phyloP scores from a whole-genome alignment of 1,139 yeast species.

The Meyerozyma athensensis region DNA sequence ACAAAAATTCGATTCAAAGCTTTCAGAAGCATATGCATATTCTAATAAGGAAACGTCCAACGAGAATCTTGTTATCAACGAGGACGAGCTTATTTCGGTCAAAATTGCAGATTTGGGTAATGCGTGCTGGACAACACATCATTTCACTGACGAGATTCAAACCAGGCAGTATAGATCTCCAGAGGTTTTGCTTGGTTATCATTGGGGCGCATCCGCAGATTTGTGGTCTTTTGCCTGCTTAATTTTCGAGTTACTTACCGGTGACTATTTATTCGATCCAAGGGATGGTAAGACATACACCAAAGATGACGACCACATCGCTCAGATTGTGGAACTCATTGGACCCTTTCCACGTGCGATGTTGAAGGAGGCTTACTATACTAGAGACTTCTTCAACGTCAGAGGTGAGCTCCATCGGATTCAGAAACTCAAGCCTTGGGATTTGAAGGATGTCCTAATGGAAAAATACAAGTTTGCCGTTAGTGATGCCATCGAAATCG shows the following conservation, averaged over 20 bases:
- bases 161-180: conserved; percentile 48
- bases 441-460: conserved; percentile 40
- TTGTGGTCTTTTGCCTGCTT: conserved; percentile 48
- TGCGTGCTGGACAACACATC: conserved; percentile 48
- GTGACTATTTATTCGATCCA: conserved; percentile 47
- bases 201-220: conserved; percentile 49
- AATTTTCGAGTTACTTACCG: conserved; percentile 43
- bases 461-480: conserved; percentile 39
- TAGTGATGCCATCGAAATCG: conserved; percentile 29
- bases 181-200: conserved; percentile 43
- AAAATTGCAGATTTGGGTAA: conserved; percentile 50
- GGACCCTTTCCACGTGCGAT: conserved; percentile 42
- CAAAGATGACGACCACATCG: conserved; percentile 48
- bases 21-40: neutral
- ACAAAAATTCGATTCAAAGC: neutral
- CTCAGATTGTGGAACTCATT: conserved; percentile 43
- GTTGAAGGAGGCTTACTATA: conserved; percentile 40
- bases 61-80: conserved; percentile 27
- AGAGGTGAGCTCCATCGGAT: conserved; percentile 24
- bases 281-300: conserved; percentile 42
- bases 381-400: conserved; percentile 40
- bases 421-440: conserved; percentile 45
- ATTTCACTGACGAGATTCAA: conserved; percentile 48
- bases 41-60: conserved; percentile 3
- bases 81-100: conserved; percentile 44